Evolutionary conservation across 2,329 filamentous ascomycete species (phyloP).

Genomic region (Tolypocladium capitatum): DNA sequence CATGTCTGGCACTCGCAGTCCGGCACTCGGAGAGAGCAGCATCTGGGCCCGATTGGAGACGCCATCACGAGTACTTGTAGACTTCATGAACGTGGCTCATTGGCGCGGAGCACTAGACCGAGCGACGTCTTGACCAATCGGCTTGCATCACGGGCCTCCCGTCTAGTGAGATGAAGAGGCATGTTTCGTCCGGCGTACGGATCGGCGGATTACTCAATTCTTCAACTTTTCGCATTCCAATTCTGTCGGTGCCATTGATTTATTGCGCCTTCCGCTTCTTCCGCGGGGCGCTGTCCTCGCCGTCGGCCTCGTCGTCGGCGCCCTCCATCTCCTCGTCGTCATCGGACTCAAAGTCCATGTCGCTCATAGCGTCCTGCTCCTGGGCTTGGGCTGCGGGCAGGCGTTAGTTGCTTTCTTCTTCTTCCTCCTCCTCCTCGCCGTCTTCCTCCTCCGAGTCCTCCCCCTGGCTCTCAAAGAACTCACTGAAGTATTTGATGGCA

Average conservation of each 20-base stretch:
- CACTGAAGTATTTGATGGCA: constrained; percentile 85
- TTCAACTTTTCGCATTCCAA: not conserved
- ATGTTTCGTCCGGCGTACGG: no score
- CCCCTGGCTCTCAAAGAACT: constrained; percentile 22
- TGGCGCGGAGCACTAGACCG: no score
- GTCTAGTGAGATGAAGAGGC: not conserved
- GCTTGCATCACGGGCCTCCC: not conserved
- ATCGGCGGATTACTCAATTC: no score
- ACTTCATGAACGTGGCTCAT: no score
- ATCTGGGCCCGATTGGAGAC: no score
- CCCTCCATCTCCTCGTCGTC: constrained; percentile 32
- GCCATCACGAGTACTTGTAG: no score
- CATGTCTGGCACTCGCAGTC: no score
- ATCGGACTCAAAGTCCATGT: constrained; percentile 52
- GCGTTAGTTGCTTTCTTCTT: not conserved
- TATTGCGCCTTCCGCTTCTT: constrained; percentile 33
- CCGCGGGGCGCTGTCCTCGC: constrained; percentile 27
- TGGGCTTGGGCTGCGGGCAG: constrained; percentile 32
- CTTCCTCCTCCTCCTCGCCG: not conserved
- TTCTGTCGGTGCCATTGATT: no score
- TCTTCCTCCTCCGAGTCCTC: not conserved
- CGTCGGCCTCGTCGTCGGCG: constrained; percentile 21
- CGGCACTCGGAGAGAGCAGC: not conserved
- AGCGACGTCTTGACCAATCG: not conserved
- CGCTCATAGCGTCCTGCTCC: constrained; percentile 52